Evolutionary conservation across 495 filamentous ascomycete species (phyloP).

Genomic region (Aspergillus ellipticus): DNA sequence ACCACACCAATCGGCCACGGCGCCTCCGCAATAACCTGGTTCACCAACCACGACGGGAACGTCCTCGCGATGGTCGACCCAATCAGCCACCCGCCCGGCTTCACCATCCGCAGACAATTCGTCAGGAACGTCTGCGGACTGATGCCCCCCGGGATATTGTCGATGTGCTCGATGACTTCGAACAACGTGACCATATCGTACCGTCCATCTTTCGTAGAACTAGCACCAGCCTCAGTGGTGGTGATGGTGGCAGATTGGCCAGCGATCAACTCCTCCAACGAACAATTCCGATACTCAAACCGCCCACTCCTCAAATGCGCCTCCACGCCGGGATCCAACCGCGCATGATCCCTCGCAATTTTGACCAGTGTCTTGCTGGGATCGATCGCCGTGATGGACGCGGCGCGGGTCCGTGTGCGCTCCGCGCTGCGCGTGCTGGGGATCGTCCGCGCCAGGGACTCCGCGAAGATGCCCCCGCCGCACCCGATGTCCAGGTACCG

Average conservation of each 20-base stretch:
- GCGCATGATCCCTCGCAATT: constrained; percentile 72
- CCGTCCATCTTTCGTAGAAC: constrained; percentile 16
- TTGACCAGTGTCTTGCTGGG: constrained; percentile 73
- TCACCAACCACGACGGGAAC: constrained; percentile 81
- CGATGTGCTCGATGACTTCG: constrained; percentile 92
- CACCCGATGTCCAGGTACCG: constrained; percentile 91
- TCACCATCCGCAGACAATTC: constrained; percentile 64
- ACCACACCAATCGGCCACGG: constrained; percentile 76
- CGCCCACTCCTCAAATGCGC: constrained; percentile 46
- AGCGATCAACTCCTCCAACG: constrained; percentile 63
- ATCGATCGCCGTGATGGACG: constrained; percentile 77
- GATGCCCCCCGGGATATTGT: constrained; percentile 30
- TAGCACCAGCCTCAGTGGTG: too few relatives aligned
- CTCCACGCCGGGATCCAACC: constrained; percentile 56
- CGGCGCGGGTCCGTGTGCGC: constrained; percentile 55
- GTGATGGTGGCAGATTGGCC: neutral
- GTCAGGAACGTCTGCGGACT: constrained; percentile 67
- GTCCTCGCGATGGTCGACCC: constrained; percentile 87
- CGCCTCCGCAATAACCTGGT: constrained; percentile 86
- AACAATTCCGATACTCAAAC: constrained; percentile 66
- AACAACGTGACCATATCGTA: constrained; percentile 83
- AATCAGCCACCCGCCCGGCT: constrained; percentile 89
- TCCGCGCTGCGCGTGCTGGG: constrained; percentile 27
- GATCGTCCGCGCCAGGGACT: constrained; percentile 75
- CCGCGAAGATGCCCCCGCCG: constrained; percentile 94